A percentile compares a stretch with the other conserved stretches of the same genome.
phyloP scores from a whole-genome alignment of 140 eudicot species.

The Cichorium intybus region DNA sequence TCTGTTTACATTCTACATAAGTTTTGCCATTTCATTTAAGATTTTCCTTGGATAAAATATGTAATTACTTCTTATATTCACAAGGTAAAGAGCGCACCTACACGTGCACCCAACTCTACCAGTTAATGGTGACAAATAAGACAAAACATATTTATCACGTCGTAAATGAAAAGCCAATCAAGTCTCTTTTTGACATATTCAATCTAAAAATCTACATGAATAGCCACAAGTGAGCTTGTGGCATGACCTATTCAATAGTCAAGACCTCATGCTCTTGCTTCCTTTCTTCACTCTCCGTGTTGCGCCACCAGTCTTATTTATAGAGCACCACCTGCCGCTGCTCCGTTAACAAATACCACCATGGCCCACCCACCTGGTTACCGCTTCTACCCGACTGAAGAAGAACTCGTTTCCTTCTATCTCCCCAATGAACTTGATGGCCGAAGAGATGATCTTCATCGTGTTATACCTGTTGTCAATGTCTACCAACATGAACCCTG shows the following conservation, averaged over 20 bases:
- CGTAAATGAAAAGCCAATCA: neutral
- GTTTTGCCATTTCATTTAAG: no score
- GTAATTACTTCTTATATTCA: no score
- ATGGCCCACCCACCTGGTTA: constrained; percentile 47
- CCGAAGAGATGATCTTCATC: constrained; percentile 27
- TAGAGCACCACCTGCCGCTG: neutral
- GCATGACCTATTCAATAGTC: constrained; percentile 28
- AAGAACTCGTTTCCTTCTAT: constrained; percentile 68
- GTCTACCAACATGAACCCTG: constrained; percentile 58
- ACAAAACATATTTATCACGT: neutral
- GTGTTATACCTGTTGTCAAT: constrained; percentile 58
- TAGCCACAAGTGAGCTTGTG: constrained; percentile 13
- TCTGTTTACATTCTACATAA: no score
- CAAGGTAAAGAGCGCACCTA: no score
- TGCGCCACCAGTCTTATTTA: constrained; percentile 3
- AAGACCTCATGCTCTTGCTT: constrained; percentile 16
- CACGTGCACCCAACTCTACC: no score
- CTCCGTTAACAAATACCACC: neutral
- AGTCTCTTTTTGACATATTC: constrained; percentile 5
- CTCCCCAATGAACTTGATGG: constrained; percentile 51
- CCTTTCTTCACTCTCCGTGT: constrained; percentile 34
- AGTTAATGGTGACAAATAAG: no score
- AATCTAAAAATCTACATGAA: constrained; percentile 25
- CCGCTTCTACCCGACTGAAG: constrained; percentile 83
- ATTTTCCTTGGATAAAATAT: no score